phyloP scores from a whole-genome alignment of 2,329 filamentous ascomycete species.

The Calonectria fujianensis region DNA sequence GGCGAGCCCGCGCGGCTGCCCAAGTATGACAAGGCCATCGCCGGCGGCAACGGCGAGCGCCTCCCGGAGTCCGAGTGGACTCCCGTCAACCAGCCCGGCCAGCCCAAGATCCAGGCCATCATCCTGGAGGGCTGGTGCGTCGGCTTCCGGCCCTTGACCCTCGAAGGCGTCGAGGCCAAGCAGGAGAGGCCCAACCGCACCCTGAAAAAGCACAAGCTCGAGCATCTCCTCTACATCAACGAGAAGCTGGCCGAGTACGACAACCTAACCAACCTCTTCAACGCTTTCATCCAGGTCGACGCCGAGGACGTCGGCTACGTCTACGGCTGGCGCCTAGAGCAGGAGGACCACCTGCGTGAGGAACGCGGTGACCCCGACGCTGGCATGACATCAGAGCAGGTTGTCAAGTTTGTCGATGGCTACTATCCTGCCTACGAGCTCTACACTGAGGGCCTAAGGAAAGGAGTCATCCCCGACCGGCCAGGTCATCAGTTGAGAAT shows the following conservation, averaged over 20 bases:
- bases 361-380: constrained; percentile 73
- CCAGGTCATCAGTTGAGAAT: constrained; percentile 76
- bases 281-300: constrained; percentile 77
- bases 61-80: constrained; percentile 78
- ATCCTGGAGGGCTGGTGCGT: constrained; percentile 95
- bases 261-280: constrained; percentile 68
- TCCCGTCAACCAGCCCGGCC: constrained; percentile 70
- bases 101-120: constrained; percentile 76
- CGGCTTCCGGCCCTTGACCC: constrained; percentile 81
- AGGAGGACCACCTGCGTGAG: constrained; percentile 82
- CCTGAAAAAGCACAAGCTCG: constrained; percentile 68
- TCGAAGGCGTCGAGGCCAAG: constrained; percentile 70
- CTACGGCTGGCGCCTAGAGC: constrained; percentile 88
- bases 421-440: constrained; percentile 85
- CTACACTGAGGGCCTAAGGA: constrained; percentile 75
- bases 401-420: constrained; percentile 81
- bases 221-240: constrained; percentile 72
- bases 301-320: constrained; percentile 84
- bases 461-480: constrained; percentile 72
- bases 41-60: constrained; percentile 85
- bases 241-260: constrained; percentile 68
- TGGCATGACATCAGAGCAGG: constrained; percentile 89
- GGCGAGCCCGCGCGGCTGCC: constrained; percentile 77
- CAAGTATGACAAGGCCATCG: constrained; percentile 89
- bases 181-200: constrained; percentile 71